Evolutionary conservation across 2,329 filamentous ascomycete species (phyloP).

Genomic region (Trichoderma guizhouense): DNA sequence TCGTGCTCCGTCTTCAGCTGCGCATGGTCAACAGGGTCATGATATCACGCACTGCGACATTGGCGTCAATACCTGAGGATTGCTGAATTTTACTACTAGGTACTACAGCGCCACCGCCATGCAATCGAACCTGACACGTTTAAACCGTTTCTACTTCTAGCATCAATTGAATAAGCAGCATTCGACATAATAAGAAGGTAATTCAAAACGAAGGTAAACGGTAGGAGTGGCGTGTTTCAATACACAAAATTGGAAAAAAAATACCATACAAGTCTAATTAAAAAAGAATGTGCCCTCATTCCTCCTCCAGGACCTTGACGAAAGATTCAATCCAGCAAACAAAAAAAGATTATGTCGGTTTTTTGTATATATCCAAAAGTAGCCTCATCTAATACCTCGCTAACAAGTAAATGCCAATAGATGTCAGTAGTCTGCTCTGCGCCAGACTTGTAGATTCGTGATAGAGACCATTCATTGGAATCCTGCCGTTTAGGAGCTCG

Average conservation of each 20-base stretch:
- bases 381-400: not conserved
- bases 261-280: not conserved
- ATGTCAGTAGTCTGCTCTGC: not conserved
- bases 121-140: not conserved
- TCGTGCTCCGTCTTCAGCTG: not conserved
- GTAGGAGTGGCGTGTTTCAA: not conserved
- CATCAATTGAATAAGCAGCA: not conserved
- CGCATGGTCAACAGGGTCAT: not conserved
- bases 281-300: not conserved
- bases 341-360: not conserved
- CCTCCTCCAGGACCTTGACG: not conserved
- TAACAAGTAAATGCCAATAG: not conserved
- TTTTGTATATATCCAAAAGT: not conserved
- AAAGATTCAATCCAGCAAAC: not conserved
- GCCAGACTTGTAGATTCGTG: not conserved
- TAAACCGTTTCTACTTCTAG: no score
- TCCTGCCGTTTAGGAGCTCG: conserved; percentile 33
- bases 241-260: not conserved
- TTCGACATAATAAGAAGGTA: not conserved
- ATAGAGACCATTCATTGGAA: not conserved
- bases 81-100: no score
- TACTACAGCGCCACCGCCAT: not conserved
- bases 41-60: not conserved
- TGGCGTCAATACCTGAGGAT: not conserved
- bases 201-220: not conserved